phyloP scores from a whole-genome alignment of 2,329 filamentous ascomycete species.

The Alternaria sp. region DNA sequence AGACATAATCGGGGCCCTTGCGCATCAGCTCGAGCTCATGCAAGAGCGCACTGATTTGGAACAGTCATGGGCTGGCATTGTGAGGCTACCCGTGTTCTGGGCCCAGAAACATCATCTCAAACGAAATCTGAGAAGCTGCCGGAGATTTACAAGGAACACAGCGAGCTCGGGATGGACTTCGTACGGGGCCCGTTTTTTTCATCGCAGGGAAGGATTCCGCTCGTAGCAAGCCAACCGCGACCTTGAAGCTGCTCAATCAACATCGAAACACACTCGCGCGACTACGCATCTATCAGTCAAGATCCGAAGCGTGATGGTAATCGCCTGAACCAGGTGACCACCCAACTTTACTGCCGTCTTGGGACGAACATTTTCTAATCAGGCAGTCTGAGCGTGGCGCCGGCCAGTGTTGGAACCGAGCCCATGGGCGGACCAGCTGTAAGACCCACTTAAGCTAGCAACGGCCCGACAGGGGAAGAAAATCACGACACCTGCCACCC shows the following conservation, averaged over 20 bases:
- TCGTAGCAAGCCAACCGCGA: neutral
- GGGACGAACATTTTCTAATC: neutral
- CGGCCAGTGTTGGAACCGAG: neutral
- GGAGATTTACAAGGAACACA: constrained; percentile 5
- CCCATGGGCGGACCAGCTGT: neutral
- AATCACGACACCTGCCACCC: neutral
- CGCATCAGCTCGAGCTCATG: neutral
- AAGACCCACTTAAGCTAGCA: neutral
- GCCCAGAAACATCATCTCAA: constrained; percentile 5
- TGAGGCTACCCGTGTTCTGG: neutral
- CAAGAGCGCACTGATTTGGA: constrained; percentile 1
- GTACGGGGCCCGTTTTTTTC: constrained; percentile 1
- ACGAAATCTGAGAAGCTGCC: neutral
- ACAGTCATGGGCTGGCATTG: neutral
- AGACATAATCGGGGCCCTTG: neutral
- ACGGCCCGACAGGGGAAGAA: constrained; percentile 7
- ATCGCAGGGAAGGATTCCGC: constrained; percentile 5
- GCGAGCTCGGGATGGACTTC: neutral
- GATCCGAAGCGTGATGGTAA: neutral
- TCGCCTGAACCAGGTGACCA: neutral
- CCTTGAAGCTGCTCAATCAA: neutral
- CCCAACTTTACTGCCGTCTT: neutral
- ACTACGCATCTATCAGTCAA: neutral
- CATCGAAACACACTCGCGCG: neutral
- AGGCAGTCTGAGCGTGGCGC: neutral